Conservation (phyloP, 495 filamentous ascomycete species). For the Clohesyomyces aquaticus region DNA sequence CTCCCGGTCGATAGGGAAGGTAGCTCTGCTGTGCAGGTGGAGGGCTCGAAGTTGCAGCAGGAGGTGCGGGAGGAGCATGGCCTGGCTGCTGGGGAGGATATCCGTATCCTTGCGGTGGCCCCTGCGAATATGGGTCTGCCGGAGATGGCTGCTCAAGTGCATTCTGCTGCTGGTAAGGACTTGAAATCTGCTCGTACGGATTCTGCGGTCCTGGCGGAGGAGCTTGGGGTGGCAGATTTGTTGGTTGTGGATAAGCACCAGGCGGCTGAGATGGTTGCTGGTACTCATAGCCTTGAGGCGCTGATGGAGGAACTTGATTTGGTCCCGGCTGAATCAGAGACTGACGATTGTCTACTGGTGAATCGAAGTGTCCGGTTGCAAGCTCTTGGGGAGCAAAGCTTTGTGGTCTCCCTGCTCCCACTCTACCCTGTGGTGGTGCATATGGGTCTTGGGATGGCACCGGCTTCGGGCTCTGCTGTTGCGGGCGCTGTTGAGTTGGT, state of each 20-base stretch:
- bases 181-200: slow-evolving; percentile 25
- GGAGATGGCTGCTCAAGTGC: slow-evolving; percentile 16
- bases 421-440: slow-evolving; percentile 24
- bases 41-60: slow-evolving; percentile 21
- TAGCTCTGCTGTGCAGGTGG: slow-evolving; percentile 21
- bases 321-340: slow-evolving; percentile 30
- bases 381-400: slow-evolving; percentile 46
- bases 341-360: slow-evolving; percentile 45
- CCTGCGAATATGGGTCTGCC: slow-evolving; percentile 32
- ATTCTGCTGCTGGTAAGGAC: slow-evolving; percentile 25
- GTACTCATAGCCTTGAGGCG: slow-evolving; percentile 29
- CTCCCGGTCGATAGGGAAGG: slow-evolving; percentile 33
- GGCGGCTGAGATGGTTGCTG: slow-evolving; percentile 18
- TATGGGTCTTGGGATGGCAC: slow-evolving; percentile 27
- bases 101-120: slow-evolving; percentile 22
- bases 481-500: slow-evolving; percentile 41
- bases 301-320: slow-evolving; percentile 21
- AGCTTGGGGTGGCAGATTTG: slow-evolving; percentile 14
- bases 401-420: slow-evolving; percentile 30
- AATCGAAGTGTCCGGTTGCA: slow-evolving; percentile 47
- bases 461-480: slow-evolving; percentile 37
- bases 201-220: slow-evolving; percentile 18
- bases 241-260: slow-evolving; percentile 11
- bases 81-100: slow-evolving; percentile 31
- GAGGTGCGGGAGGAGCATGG: slow-evolving; percentile 33